Evolutionary conservation across 495 filamentous ascomycete species (phyloP).

Genomic region (Beverwykella pulmonaria): DNA sequence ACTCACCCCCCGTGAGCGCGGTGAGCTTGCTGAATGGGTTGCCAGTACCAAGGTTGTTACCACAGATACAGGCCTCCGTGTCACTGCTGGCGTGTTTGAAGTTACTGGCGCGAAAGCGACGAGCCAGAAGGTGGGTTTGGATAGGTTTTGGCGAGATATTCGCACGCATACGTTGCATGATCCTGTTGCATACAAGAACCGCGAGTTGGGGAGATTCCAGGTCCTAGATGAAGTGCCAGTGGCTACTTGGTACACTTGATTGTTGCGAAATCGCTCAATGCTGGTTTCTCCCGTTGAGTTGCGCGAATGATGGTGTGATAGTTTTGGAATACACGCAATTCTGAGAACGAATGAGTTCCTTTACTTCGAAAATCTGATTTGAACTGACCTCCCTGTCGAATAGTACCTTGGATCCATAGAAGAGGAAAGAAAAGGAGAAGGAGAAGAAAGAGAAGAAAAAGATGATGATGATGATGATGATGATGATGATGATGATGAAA

Average conservation of each 20-base stretch:
- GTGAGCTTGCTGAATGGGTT: slow-evolving; percentile 62
- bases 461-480: no score
- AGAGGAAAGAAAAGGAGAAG: no score
- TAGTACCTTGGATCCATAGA: no score
- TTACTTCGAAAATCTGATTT: no score
- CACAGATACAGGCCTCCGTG: slow-evolving; percentile 59
- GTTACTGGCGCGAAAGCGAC: slow-evolving; percentile 60
- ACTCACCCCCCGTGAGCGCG: slow-evolving; percentile 53
- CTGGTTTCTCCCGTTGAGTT: no score
- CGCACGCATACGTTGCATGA: slow-evolving; percentile 66
- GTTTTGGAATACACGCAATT: no score
- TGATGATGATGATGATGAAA: no score
- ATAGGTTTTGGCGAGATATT: slow-evolving; percentile 63
- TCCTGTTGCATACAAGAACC: slow-evolving; percentile 64
- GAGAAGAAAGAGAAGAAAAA: no score
- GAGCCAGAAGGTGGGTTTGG: slow-evolving; percentile 56
- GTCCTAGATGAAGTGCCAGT: slow-evolving; percentile 56
- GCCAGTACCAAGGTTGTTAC: slow-evolving; percentile 62
- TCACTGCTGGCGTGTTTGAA: slow-evolving; percentile 62
- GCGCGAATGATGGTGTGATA: no score
- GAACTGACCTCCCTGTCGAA: no score
- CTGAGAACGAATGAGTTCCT: no score
- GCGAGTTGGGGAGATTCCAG: slow-evolving; percentile 58
- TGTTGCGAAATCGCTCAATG: no score
- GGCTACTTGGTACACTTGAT: slow-evolving; percentile 63